phyloP scores from a whole-genome alignment of 2,329 filamentous ascomycete species.

The Podosphaera leucotricha region DNA sequence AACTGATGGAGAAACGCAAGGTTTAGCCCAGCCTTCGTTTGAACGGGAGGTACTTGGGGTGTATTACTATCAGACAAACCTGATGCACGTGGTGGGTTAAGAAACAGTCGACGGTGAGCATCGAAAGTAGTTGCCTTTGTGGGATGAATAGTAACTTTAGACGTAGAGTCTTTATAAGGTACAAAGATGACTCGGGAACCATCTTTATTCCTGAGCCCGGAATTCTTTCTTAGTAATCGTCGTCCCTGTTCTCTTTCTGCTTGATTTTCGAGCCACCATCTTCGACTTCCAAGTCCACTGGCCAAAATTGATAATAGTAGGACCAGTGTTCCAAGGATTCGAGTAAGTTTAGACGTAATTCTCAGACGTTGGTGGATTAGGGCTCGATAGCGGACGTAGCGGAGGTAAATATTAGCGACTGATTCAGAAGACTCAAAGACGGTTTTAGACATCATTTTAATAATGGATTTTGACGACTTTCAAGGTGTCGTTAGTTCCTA shows the following conservation, averaged over 20 bases:
- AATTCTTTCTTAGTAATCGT: conserved; percentile 71
- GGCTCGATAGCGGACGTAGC: conserved; percentile 32
- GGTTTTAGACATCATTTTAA: conserved; percentile 63
- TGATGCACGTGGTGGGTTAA: conserved; percentile 70
- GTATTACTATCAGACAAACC: conserved; percentile 44
- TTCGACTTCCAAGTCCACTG: conserved; percentile 53
- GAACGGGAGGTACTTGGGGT: conserved; percentile 53
- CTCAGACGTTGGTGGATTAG: conserved; percentile 30
- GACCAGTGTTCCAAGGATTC: conserved; percentile 51
- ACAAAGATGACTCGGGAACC: conserved; percentile 89
- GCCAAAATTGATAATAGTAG: conserved; percentile 59
- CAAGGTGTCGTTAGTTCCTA: too few relatives aligned
- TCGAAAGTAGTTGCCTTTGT: conserved; percentile 91
- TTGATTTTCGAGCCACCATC: conserved; percentile 48
- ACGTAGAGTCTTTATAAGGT: conserved; percentile 66
- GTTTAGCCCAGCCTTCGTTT: conserved; percentile 88
- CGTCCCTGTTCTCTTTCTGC: conserved; percentile 65
- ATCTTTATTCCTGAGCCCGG: conserved; percentile 80
- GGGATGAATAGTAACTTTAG: conserved; percentile 73
- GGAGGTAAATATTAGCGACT: conserved; percentile 40
- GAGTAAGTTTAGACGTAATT: conserved; percentile 44
- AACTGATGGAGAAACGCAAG: conserved; percentile 51
- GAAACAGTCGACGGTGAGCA: conserved; percentile 76
- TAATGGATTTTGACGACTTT: background rate
- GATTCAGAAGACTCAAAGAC: conserved; percentile 53